phyloP scores from a whole-genome alignment of 768 basidiomycete genomes.

The Mycena epipterygia region DNA sequence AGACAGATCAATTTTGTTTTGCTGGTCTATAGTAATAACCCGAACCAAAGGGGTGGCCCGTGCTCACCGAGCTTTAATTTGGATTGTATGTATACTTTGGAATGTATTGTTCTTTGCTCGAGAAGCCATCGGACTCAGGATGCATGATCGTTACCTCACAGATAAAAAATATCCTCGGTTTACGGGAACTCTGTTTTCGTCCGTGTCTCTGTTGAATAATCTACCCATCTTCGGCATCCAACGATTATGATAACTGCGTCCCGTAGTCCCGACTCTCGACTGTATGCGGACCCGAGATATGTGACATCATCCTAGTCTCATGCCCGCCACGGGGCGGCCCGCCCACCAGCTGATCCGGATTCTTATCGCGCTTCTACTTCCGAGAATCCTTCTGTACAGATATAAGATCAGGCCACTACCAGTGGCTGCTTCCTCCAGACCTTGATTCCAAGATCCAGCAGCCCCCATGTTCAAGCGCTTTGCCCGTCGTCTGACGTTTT shows the following conservation, averaged over 20 bases:
- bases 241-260: too few relatives aligned
- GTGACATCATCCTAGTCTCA: not conserved
- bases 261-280: too few relatives aligned
- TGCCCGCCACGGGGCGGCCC: not conserved
- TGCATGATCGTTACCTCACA: too few relatives aligned
- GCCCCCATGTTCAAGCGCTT: not conserved
- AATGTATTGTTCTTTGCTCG: not conserved
- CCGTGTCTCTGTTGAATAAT: too few relatives aligned
- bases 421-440: too few relatives aligned
- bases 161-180: too few relatives aligned
- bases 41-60: constrained; percentile 14
- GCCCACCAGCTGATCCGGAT: not conserved
- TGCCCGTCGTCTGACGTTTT: not conserved
- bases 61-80: constrained; percentile 15
- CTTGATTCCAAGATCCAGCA: too few relatives aligned
- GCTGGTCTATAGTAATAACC: not conserved
- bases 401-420: not conserved
- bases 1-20: not conserved
- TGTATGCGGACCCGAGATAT: too few relatives aligned
- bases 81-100: too few relatives aligned
- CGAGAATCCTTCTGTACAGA: not conserved
- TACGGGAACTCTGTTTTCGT: too few relatives aligned
- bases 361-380: constrained; percentile 8
- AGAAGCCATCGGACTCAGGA: too few relatives aligned
- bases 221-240: too few relatives aligned